phyloP scores from a whole-genome alignment of 306 rosid genomes.

The Pueraria montana region DNA sequence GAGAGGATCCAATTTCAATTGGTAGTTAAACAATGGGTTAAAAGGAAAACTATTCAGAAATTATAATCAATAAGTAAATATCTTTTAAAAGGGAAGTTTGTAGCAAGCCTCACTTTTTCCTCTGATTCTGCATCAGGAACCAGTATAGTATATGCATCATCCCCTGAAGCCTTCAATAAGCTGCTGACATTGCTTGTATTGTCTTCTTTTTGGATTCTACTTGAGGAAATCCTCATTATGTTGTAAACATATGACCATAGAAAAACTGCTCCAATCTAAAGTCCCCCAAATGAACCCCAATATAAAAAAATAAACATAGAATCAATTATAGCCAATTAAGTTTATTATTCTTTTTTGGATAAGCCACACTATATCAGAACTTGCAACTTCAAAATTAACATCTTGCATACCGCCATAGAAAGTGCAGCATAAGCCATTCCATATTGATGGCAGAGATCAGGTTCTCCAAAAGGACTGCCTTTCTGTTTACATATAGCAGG shows the following conservation, averaged over 20 bases:
- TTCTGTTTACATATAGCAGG: conserved; percentile 62
- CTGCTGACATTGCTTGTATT: conserved; percentile 3
- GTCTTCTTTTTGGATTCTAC: conserved; percentile 36
- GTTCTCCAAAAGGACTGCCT: conserved; percentile 66
- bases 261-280: conserved; percentile 73
- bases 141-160: conserved; percentile 52
- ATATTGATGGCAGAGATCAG: conserved; percentile 52
- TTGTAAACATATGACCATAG: conserved; percentile 91
- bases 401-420: conserved; percentile 65
- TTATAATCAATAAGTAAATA: not conserved
- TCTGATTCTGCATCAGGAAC: conserved; percentile 54
- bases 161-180: conserved; percentile 45
- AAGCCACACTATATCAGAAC: not conserved
- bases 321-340: conserved; percentile 4
- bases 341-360: no score
- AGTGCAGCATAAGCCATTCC: conserved; percentile 65
- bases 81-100: not conserved
- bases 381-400: conserved; percentile 18
- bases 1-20: no score
- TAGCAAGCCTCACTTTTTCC: conserved; percentile 48
- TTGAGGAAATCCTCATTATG: conserved; percentile 71
- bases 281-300: conserved; percentile 37
- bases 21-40: no score
- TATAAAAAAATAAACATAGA: not conserved
- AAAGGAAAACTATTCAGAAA: conserved; percentile 4